Conservation (phyloP, 2,329 filamentous ascomycete genomes). For the Sclerotinia subarctica region DNA sequence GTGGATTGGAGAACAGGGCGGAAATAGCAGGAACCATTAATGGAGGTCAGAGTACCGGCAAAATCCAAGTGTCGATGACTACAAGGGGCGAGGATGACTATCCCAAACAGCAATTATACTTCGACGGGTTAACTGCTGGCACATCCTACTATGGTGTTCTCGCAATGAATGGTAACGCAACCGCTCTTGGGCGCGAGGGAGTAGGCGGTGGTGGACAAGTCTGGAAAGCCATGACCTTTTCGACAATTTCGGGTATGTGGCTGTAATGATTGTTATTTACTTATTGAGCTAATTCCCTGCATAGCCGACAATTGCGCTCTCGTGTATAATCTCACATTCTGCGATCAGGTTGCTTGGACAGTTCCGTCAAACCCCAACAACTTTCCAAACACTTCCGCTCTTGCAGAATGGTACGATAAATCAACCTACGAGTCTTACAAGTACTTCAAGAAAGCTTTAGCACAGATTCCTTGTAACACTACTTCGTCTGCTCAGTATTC, state of each 20-base stretch:
- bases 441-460: constrained; percentile 77
- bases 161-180: constrained; percentile 57
- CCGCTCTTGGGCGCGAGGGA: constrained; percentile 50
- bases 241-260: constrained; percentile 68
- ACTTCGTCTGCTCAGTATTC: constrained; percentile 73
- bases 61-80: constrained; percentile 62
- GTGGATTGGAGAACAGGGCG: constrained; percentile 68
- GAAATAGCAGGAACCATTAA: constrained; percentile 58
- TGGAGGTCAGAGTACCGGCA: constrained; percentile 43
- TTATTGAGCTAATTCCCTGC: constrained; percentile 21
- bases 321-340: constrained; percentile 84
- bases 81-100: constrained; percentile 61
- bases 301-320: constrained; percentile 78
- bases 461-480: constrained; percentile 83
- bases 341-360: constrained; percentile 82
- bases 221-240: constrained; percentile 69
- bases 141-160: constrained; percentile 72
- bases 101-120: constrained; percentile 85
- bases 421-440: constrained; percentile 66
- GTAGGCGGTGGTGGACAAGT: constrained; percentile 74
- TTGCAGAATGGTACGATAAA: constrained; percentile 74
- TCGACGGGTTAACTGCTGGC: constrained; percentile 69
- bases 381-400: constrained; percentile 55
- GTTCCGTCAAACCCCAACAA: constrained; percentile 74
- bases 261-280: constrained; percentile 3